These are phyloP conservation scores for sorghum (Sorghum bicolor) DNA, from an alignment of 176 grass and related monocot species.

Conservation along the genomic window DNA sequence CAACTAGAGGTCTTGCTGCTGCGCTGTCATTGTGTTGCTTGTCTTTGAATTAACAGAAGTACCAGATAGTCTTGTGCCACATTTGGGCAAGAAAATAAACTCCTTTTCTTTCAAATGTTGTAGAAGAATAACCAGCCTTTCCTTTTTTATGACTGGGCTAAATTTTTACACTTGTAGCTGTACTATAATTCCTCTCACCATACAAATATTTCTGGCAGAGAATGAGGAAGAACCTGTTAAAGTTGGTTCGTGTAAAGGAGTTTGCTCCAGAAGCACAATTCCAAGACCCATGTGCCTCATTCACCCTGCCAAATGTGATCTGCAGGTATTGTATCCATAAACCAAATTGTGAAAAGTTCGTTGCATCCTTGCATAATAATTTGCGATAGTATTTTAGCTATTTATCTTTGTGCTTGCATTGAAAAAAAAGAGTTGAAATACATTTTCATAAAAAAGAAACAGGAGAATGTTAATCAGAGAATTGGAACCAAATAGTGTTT, in stretches of 20 bases:
- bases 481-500: not conserved
- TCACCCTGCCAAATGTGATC: conserved; percentile 89
- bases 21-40: not conserved
- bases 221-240: conserved; percentile 96
- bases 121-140: conserved; percentile 12
- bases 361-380: not conserved
- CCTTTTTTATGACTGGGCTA: not conserved
- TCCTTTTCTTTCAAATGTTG: not conserved
- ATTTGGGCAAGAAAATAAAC: not conserved
- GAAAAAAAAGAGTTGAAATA: not conserved
- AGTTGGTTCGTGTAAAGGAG: conserved; percentile 85
- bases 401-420: conserved; percentile 19
- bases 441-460: not conserved
- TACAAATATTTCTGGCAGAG: conserved; percentile 54
- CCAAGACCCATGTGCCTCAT: conserved; percentile 63
- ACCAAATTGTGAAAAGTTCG: not conserved
- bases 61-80: not conserved
- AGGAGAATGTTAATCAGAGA: not conserved
- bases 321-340: conserved; percentile 63
- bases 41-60: not conserved
- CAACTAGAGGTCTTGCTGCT: not conserved
- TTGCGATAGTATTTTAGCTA: not conserved
- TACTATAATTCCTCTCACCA: conserved; percentile 10
- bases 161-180: not conserved
- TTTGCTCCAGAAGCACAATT: conserved; percentile 91